Evolutionary conservation across 2,329 filamentous ascomycete genomes (phyloP), one percentile per base, ranked within the genome.

Genomic region (Berkeleyomyces rouxiae): DNA sequence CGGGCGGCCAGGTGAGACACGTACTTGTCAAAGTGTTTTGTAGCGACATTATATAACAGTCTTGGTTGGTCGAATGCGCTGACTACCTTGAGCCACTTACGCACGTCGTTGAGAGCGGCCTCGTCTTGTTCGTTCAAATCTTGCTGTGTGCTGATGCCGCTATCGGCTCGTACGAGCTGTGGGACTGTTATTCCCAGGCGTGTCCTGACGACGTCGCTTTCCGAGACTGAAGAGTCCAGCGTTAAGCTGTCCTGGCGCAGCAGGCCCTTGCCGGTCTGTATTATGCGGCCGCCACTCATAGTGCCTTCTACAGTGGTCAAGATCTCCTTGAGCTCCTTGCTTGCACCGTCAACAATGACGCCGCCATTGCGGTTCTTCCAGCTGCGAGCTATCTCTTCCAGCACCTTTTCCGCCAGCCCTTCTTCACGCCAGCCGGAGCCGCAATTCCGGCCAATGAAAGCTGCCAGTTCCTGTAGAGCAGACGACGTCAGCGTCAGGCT

Each of bases 401-500:
- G 76, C 10, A 96, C 89, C 67, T 86, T 86, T 73, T 99, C 95
- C 2, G 91, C 93, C 40, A 96, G 77, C 0, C 95, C 92, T 71
- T 95, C 90, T 75, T 97, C 91, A 69, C 92, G 83, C 93, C 93
- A 99, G 84, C 85, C 90, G 63, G 91, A 91, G 42, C 93, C 93
- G 72, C 93, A 99, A 73, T 96, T 87, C 68, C 88, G 86, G 9
- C 93, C 95, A 61, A 99, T 87, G 72, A 99, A 99, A 0, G 82
- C 80, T 23, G 93, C 91, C 40, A 99, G 79, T 57, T 88, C 83
- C 72, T 92, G 85, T 4, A 99, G 77, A 0, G 93, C 90, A 0
- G 90, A 84, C 0, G 92, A 93, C 6, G 88, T 91, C 61, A 99
- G 82, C 0, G 91, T 97, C 63, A 99, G 78, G 68, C 92, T 95